phyloP scores from a whole-genome alignment of 345 rosid species.

The Tarenaya hassleriana region DNA sequence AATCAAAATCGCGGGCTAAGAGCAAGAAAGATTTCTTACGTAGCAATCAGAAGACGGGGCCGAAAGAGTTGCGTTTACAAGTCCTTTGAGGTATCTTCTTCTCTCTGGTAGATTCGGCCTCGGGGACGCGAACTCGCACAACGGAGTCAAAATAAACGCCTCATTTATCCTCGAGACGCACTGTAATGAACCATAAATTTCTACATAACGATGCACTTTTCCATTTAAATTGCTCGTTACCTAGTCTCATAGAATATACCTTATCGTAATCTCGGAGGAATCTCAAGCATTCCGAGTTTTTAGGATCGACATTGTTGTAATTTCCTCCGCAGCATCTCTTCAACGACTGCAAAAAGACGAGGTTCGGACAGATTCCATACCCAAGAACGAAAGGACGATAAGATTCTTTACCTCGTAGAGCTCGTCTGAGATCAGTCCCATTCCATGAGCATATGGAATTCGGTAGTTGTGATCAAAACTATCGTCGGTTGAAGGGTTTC shows the following conservation, averaged over 20 bases:
- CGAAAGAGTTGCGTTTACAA: slow-evolving; percentile 15
- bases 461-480: slow-evolving; percentile 27
- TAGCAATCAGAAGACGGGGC: slow-evolving; percentile 19
- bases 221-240: too few relatives aligned
- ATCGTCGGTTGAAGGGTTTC: slow-evolving; percentile 38
- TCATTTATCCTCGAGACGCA: slow-evolving; percentile 21
- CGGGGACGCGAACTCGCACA: slow-evolving; percentile 16
- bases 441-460: slow-evolving; percentile 56
- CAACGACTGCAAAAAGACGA: slow-evolving; percentile 45
- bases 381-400: too few relatives aligned
- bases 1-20: too few relatives aligned
- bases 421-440: slow-evolving; percentile 71
- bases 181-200: neutral
- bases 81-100: slow-evolving; percentile 7
- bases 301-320: slow-evolving; percentile 22
- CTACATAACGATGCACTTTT: too few relatives aligned
- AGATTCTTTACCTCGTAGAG: slow-evolving; percentile 42
- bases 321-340: slow-evolving; percentile 41
- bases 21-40: slow-evolving; percentile 6
- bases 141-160: neutral
- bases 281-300: slow-evolving; percentile 34
- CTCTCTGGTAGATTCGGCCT: slow-evolving; percentile 10
- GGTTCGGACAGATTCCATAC: neutral
- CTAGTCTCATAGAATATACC: too few relatives aligned
- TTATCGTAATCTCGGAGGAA: slow-evolving; percentile 17